phyloP scores from a whole-genome alignment of 2,329 filamentous ascomycete species.

The Phaeosphaeria sp. region DNA sequence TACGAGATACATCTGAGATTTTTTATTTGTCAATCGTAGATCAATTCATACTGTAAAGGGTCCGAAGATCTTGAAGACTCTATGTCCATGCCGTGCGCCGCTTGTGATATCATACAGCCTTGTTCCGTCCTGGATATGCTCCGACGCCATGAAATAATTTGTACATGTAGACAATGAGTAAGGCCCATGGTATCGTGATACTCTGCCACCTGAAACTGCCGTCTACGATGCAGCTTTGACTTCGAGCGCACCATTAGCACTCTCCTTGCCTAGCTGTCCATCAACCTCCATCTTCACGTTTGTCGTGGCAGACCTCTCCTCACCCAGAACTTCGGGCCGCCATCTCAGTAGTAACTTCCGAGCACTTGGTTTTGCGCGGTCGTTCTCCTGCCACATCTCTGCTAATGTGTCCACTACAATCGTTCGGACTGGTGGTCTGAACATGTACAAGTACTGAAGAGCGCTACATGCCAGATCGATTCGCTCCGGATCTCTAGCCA shows the following conservation, averaged over 20 bases:
- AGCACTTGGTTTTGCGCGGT: conserved; percentile 55
- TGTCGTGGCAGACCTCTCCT: conserved; percentile 18
- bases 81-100: neutral
- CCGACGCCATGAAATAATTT: neutral
- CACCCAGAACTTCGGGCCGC: conserved; percentile 57
- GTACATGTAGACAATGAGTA: neutral
- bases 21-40: neutral
- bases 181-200: neutral
- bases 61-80: neutral
- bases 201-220: neutral
- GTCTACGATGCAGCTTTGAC: conserved; percentile 33
- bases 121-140: neutral
- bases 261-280: conserved; percentile 23
- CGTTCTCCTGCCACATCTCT: conserved; percentile 61
- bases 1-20: neutral
- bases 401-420: conserved; percentile 64
- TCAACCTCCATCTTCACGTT: conserved; percentile 30
- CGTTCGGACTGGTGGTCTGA: conserved; percentile 64
- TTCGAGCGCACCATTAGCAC: conserved; percentile 35
- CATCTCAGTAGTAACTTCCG: conserved; percentile 63
- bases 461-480: conserved; percentile 52
- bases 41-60: neutral
- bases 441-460: conserved; percentile 52
- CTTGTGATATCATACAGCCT: conserved; percentile 1
- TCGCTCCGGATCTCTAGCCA: conserved; percentile 69